These are phyloP conservation scores for Russula lepida DNA, from an alignment of 768 basidiomycete species.

Conservation along the genomic window DNA sequence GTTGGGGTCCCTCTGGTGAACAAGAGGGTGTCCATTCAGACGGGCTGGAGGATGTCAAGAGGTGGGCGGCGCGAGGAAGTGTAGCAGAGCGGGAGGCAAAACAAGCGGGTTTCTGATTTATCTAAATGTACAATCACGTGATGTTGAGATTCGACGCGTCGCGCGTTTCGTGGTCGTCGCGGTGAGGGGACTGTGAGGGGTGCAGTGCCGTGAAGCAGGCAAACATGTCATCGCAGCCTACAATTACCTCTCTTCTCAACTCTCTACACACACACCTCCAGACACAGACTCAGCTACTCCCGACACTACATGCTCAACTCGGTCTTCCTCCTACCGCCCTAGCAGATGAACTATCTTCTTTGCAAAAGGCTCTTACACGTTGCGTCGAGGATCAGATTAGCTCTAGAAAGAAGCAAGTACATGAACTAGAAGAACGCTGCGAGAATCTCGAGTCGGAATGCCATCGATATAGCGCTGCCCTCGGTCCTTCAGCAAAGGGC, in stretches of 20 bases:
- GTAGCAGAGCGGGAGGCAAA: constrained; percentile 53
- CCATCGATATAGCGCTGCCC: constrained; percentile 52
- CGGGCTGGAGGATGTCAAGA: constrained; percentile 30
- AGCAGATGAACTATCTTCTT: constrained; percentile 65
- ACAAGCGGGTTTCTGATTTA: constrained; percentile 43
- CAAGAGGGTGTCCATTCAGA: constrained; percentile 22
- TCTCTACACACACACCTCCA: constrained; percentile 73
- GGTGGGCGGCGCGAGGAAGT: constrained; percentile 68
- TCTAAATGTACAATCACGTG: constrained; percentile 6
- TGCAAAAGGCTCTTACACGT: constrained; percentile 67
- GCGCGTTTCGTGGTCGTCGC: too few species aligned
- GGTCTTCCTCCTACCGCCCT: constrained; percentile 74
- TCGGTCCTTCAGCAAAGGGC: constrained; percentile 65
- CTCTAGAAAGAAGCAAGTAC: constrained; percentile 62
- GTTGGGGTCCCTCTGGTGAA: constrained; percentile 49
- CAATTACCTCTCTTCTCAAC: constrained; percentile 60
- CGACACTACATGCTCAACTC: constrained; percentile 75
- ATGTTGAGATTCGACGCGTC: constrained; percentile 14
- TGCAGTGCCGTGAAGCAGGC: too few species aligned
- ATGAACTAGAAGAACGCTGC: constrained; percentile 62
- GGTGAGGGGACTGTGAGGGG: too few species aligned
- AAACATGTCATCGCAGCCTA: constrained; percentile 15
- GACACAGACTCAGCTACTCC: constrained; percentile 73
- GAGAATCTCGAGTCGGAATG: constrained; percentile 55
- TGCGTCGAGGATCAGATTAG: constrained; percentile 72